These are phyloP conservation scores for Irpex sp. DNA, from an alignment of 1,284 basidiomycete species.

Conservation along the genomic window DNA sequence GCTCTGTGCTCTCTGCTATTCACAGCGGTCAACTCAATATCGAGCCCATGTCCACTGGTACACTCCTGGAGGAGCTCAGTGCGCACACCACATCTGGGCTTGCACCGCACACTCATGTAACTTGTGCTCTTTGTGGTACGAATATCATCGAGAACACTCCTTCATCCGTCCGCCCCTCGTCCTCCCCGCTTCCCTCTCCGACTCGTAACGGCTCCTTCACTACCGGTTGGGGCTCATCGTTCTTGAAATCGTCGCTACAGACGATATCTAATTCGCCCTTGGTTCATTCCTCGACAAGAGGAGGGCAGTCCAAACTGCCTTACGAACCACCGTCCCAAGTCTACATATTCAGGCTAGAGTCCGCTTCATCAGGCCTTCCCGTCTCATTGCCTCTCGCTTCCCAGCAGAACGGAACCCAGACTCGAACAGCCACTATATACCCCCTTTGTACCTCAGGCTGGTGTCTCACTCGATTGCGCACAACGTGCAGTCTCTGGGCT, in stretches of 20 bases:
- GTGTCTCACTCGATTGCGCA: conserved; percentile 75
- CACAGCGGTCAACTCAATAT: conserved; percentile 86
- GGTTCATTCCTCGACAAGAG: conserved; percentile 20
- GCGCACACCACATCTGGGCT: neutral
- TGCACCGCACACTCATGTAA: conserved; percentile 35
- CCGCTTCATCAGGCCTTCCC: conserved; percentile 25
- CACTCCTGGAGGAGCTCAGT: conserved; percentile 48
- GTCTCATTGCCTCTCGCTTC: conserved; percentile 23
- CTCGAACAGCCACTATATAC: conserved; percentile 38
- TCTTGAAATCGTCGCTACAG: conserved; percentile 52
- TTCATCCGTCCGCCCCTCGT: conserved; percentile 7
- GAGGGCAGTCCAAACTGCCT: conserved; percentile 27
- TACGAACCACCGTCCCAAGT: conserved; percentile 36
- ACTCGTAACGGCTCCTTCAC: conserved; percentile 25
- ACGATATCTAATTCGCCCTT: conserved; percentile 25
- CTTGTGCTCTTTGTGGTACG: conserved; percentile 77
- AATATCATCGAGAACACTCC: conserved; percentile 34
- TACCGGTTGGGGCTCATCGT: conserved; percentile 56
- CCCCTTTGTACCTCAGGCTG: conserved; percentile 76
- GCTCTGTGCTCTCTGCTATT: conserved; percentile 84
- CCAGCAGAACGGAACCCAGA: conserved; percentile 20
- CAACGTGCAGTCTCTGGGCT: conserved; percentile 90
- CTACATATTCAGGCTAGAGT: conserved; percentile 57
- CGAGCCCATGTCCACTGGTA: conserved; percentile 70
- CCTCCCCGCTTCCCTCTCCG: conserved; percentile 17